Base-by-base conservation (phyloP, 495 filamentous ascomycete genomes). In the Xylaria bambusicola region DNA sequence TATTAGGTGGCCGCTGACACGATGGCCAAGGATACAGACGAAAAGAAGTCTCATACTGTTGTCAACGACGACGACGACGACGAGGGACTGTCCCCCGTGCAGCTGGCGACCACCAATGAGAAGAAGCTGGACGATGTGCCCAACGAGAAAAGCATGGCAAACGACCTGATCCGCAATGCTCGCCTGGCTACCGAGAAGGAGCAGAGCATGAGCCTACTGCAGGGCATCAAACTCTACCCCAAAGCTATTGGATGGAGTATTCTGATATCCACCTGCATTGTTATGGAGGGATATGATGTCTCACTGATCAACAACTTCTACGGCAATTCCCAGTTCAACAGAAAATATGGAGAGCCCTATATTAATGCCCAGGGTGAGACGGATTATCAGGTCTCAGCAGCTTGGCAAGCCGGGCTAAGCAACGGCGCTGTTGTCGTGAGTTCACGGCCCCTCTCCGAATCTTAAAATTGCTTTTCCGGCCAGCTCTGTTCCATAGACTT, bases 341-440 rank as follows among this genome's bases (percentile, higher is more conserved):
- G 71, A 59, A 89, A 88, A 61, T 92, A 90, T 67, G 89, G 89
- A 27, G 75, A 83, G 54, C 64, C 74, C 62, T 56, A 80, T 12
- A 62, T 61, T 2, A 62, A 46, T 26, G 45, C 76, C 1, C 69
- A 85, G 47, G 86, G 85, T n/a, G 64, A 71, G 3, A 52, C 58
- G 29, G 50, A 62, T n/a, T 91, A 88, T 70, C 79, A 91, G 64
- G 78, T 93, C 8, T 73, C 88, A 15, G 87, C 89, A 13, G 68
- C 84, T 58, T 93, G 90, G 90, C 88, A 92, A 75, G 75, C 89
- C 7, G 89, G 88, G 56, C 74, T 93, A 36, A 88, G 85, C 59
- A 92, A 92, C 66, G 68, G 68, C 62, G 66, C 68, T 31, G 68
- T 71, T 42, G 68, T 68, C 58, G 89, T 80, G 51, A 71, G 77